Evolutionary conservation across 306 rosid species (phyloP).

Genomic region (Trifolium pratense): DNA sequence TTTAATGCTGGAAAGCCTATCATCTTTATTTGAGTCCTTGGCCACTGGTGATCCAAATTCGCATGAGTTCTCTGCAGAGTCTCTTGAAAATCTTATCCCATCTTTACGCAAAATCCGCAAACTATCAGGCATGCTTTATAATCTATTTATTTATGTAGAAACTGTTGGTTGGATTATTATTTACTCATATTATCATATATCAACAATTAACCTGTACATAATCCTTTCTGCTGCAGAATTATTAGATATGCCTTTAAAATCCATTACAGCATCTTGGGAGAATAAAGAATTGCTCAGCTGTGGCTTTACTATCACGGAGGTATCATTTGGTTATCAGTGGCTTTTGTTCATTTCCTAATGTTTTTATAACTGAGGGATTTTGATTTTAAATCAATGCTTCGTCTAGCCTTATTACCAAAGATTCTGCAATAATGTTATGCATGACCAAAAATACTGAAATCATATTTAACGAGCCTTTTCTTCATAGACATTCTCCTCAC

Average conservation of each 20-base stretch:
- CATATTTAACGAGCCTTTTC: conserved; percentile 15
- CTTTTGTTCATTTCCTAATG: neutral
- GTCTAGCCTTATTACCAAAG: neutral
- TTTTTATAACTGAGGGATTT: neutral
- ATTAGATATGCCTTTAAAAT: conserved; percentile 87
- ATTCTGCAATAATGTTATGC: neutral
- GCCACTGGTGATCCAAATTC: conserved; percentile 51
- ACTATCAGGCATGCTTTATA: conserved; percentile 73
- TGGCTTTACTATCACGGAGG: conserved; percentile 77
- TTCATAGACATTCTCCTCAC: neutral
- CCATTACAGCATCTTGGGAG: conserved; percentile 87
- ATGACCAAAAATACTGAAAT: conserved; percentile 17
- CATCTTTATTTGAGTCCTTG: conserved; percentile 68
- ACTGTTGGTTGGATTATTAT: conserved; percentile 15
- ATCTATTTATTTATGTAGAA: conserved; percentile 17
- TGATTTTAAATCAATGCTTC: conserved; percentile 22
- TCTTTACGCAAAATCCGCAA: conserved; percentile 79
- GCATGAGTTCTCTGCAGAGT: conserved; percentile 48
- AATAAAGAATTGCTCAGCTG: conserved; percentile 59
- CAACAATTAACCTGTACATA: conserved; percentile 31
- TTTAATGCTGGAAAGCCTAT: conserved; percentile 28
- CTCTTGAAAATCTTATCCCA: conserved; percentile 67
- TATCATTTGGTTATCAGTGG: conserved; percentile 44
- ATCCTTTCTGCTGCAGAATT: conserved; percentile 58
- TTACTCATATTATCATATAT: conserved; percentile 32